Evolutionary conservation across 2,329 filamentous ascomycete species (phyloP), one percentile per base, ranked within the genome.

Genomic region (Stemphylium lycopersici): DNA sequence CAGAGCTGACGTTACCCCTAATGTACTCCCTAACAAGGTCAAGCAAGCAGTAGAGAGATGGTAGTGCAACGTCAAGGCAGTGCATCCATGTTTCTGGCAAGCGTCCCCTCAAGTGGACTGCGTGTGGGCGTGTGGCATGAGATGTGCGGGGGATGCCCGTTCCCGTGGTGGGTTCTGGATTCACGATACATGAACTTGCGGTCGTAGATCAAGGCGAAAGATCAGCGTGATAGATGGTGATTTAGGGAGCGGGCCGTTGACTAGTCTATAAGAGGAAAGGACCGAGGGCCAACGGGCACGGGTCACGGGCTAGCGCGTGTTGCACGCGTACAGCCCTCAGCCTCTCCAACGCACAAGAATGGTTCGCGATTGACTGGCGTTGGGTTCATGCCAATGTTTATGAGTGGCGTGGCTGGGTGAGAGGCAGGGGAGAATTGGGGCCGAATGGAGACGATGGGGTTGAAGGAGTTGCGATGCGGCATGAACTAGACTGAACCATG

Each of bases 221-320:
- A 51, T 51, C 40, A 34, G 33, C 45, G 52, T 36, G 29, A 40
- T 13, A 48, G 40, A 46, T 18, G 38, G 22, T 49, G 40, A 29
- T 46, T 46, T 20, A 22, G 41, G 53, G 53, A 43, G 39, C 53
- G 53, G 53, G 48, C 53, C 53, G 53, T 44, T 16, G 32, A 18
- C 49, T 56, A 56, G 49, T 45, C 33, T 32, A 34, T 12, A 47
- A 16, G 13, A 12, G 48, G 52, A n/a, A 52, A 51, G 37, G 48
- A 15, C 32, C 36, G 29, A 40, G 24, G 32, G 31, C 40, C 31
- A 37, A 40, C 26, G 51, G 34, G 51, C 46, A 22, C 33, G 29
- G 40, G 40, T 37, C 43, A 39, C 33, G 39, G 20, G 18, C 16
- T 42, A 49, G 38, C 46, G 38, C 18, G 15, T 7, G 1, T 4